Percentiles rank a stretch among this genome's conserved stretches.
Conservation (phyloP, 352 stramenopile genomes). For the Globisporangium rhizosaccharum region DNA sequence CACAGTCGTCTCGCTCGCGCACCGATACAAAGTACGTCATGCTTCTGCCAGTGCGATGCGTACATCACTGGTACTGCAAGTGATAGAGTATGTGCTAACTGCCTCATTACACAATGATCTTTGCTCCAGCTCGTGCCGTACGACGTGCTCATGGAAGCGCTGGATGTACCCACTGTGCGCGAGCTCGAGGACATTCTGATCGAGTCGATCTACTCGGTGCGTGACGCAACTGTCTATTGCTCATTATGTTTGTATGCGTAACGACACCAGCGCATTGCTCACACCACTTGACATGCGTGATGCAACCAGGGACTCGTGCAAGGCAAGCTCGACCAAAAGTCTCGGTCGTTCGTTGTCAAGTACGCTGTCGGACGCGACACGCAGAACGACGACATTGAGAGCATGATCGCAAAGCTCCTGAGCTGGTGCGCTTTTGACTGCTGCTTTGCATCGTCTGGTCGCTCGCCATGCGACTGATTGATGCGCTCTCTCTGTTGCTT, state of each 20-base stretch:
- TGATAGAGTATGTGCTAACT: neutral
- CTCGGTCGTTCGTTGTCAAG: constrained; percentile 72
- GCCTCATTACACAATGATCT: neutral
- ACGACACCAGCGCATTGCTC: too few species aligned
- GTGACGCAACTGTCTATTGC: neutral
- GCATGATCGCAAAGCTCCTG: constrained; percentile 85
- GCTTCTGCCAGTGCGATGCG: neutral
- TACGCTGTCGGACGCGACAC: constrained; percentile 88
- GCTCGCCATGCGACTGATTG: neutral
- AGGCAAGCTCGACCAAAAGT: constrained; percentile 89
- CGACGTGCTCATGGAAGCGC: constrained; percentile 59
- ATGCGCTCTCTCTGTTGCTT: neutral
- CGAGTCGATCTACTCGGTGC: constrained; percentile 90
- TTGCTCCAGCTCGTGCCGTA: constrained; percentile 73
- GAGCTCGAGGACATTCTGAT: constrained; percentile 92
- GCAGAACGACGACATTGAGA: constrained; percentile 75
- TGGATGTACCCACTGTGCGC: constrained; percentile 76
- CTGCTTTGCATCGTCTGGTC: neutral
- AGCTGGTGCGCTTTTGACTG: constrained; percentile 44
- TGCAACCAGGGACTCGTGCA: constrained; percentile 69
- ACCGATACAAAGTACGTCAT: constrained; percentile 63
- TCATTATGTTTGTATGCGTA: neutral
- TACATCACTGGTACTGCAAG: neutral
- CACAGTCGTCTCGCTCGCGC: constrained; percentile 81
- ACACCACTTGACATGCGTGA: neutral